Base-by-base conservation (phyloP, 805 yeast genomes). In the Candida incommunis region DNA sequence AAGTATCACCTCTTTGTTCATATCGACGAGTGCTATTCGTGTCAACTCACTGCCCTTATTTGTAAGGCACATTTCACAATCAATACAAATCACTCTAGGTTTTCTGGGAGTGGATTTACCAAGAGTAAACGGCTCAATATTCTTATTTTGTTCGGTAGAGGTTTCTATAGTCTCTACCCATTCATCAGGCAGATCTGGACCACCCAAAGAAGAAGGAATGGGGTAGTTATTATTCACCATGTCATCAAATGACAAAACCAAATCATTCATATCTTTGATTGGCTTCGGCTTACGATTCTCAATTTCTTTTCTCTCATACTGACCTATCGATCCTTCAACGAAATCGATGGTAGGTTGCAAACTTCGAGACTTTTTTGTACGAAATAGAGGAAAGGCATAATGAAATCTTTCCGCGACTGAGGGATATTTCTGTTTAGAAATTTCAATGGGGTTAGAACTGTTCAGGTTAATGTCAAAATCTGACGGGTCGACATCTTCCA, bases 31-130 rank as follows among this genome's bases (percentile, higher is more conserved):
- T 2, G 95, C 82, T 0, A 84, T 75, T 44, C 96, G 69, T 0
- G 97, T 77, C 35, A 90, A 66, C 37, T 71, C 69, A 9, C 41
- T 41, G 0, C 86, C 87, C 1, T 55, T 50, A 0, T 66, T 72
- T 0, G 88, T 63, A 47, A 70, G 64, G 58, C 96, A 86, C 86
- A 90, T 92, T 63, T 90, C 98, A 67, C 98, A 92, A 63, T 90
- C 98, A 18, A 92, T 51, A n/a, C n/a, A n/a, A n/a, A n/a, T n/a
- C n/a, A n/a, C n/a, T n/a, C n/a, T n/a, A n/a, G n/a, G n/a, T n/a
- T n/a, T n/a, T n/a, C n/a, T n/a, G n/a, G n/a, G n/a, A n/a, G n/a
- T n/a, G n/a, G n/a, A n/a, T n/a, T n/a, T n/a, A n/a, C n/a, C n/a
- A n/a, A n/a, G n/a, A n/a, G n/a, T n/a, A n/a, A n/a, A n/a, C 0